Base-by-base conservation (phyloP, 345 rosid genomes). In the Geranium rotundifolium region DNA sequence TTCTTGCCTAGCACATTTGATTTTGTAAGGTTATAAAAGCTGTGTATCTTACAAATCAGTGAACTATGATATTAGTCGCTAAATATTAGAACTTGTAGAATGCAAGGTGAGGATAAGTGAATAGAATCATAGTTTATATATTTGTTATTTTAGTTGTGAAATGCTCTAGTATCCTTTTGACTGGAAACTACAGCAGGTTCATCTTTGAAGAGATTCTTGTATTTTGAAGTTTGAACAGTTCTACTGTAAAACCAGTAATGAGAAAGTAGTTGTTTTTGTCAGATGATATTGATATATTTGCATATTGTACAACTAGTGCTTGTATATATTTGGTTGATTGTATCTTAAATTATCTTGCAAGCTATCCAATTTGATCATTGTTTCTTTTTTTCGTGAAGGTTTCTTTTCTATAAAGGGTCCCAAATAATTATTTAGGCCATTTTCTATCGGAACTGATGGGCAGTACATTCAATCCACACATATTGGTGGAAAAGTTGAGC, bases 381-480 rank as follows among this genome's bases (percentile, higher is more conserved):
- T 46, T 14, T 12, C 52, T 9, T 46, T 12, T 12, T 46, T 14
- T 12, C 15, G 16, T 46, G 52, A 7, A 46, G 52, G 52, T 46
- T 46, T 46, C 52, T 46, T 46, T 0, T 46, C 52, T 46, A 7
- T 46, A 12, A 46, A 46, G 52, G 52, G 52, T 46, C 52, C 10
- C 15, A 46, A 14, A 7, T 46, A 14, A 46, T 46, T 46, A 46
- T 46, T 46, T 7, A 14, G 52, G 61, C 58, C 23, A 12, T 20
- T 58, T 52, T 12, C 56, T 52, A 67, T 23, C 56, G 63, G 77
- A 71, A 72, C 19, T 67, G 70, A 90, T 93, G 99, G 92, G 81
- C 49, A 82, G 91, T 67, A 81, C 99, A 66, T 93, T 93, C 72
- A 93, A 90, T 71, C 79, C 96, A 18, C 95, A 90, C 74, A 90